These are phyloP conservation scores for Hibiscus trionum DNA, from an alignment of 345 rosid species.

Conservation along the genomic window DNA sequence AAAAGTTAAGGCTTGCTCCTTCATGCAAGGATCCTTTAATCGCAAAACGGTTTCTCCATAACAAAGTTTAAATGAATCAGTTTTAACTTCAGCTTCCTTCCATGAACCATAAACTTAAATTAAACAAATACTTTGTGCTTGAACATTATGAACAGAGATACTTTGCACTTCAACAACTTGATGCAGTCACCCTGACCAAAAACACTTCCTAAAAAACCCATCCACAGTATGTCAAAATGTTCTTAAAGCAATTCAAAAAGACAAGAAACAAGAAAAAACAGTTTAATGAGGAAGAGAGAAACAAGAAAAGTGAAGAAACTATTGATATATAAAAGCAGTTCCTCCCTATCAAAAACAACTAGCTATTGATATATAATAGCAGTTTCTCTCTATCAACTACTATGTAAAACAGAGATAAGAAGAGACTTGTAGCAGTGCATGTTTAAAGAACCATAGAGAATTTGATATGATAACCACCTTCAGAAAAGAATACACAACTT, in stretches of 20 bases:
- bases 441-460: background rate
- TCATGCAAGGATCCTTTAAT: conserved; percentile 14
- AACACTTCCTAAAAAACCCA: conserved; percentile 12
- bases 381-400: too few relatives aligned
- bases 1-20: conserved; percentile 3
- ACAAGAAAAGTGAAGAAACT: too few relatives aligned
- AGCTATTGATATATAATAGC: too few relatives aligned
- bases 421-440: background rate
- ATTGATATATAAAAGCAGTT: too few relatives aligned
- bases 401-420: background rate
- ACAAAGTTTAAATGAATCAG: too few relatives aligned
- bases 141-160: conserved; percentile 18
- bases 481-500: background rate
- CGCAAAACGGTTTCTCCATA: background rate
- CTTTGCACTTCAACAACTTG: conserved; percentile 22
- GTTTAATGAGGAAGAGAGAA: too few relatives aligned
- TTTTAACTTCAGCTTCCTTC: too few relatives aligned
- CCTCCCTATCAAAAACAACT: too few relatives aligned
- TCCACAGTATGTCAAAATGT: conserved; percentile 42
- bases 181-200: conserved; percentile 31
- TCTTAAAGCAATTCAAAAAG: too few relatives aligned
- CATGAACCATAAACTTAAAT: too few relatives aligned
- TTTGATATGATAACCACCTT: conserved; percentile 1
- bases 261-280: too few relatives aligned
- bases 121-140: conserved; percentile 8